Evolutionary conservation across 495 filamentous ascomycete genomes (phyloP), one percentile per base, ranked within the genome.

Genomic region (Penicillium diatomitis): DNA sequence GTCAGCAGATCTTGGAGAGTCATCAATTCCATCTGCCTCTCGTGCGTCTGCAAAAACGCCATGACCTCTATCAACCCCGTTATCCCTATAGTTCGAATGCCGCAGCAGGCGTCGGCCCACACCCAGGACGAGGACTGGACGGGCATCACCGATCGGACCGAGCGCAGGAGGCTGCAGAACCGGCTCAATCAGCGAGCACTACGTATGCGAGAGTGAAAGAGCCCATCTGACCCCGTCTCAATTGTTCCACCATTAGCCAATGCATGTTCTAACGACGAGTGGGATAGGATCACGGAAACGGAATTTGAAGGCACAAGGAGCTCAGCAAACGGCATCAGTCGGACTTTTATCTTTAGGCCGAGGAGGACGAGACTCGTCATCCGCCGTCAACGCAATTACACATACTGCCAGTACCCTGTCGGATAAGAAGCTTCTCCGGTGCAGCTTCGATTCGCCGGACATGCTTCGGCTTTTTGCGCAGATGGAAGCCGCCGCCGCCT

Each of bases 141-240:
- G 6, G 57, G 57, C 2, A 39, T 52, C 11, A 46, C 49, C 11
- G 32, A 54, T 45, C 57, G 39, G 30, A 48, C 33, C 12, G 47
- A 50, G 37, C 40, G 57, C 37, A 50, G 53, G 38, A 56, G 46
- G 31, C 30, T 56, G 12, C 57, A 60, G 37, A 60, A 60, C 34
- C 47, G 57, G 29, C 50, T 60, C 5, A 60, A 54, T 34, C 57
- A 60, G 44, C 38, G 57, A 41, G 32, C 33, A 2, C 53, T 51
- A 30, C 53, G 57, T 60, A 50, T 28, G 47, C 30, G 4, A 28
- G 3, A n/a, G 31, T 8, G 20, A 41, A 3, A 10, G 8, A 3
- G 5, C 9, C n/a, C 10, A 8, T 41, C 20, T 20, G 20, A 20
- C 20, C 20, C 20, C 20, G 20, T 20, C 20, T 20, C 20, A 20